These are phyloP conservation scores for Gnomoniopsis smithogilvyi DNA, from an alignment of 2,329 filamentous ascomycete species.

Conservation along the genomic window DNA sequence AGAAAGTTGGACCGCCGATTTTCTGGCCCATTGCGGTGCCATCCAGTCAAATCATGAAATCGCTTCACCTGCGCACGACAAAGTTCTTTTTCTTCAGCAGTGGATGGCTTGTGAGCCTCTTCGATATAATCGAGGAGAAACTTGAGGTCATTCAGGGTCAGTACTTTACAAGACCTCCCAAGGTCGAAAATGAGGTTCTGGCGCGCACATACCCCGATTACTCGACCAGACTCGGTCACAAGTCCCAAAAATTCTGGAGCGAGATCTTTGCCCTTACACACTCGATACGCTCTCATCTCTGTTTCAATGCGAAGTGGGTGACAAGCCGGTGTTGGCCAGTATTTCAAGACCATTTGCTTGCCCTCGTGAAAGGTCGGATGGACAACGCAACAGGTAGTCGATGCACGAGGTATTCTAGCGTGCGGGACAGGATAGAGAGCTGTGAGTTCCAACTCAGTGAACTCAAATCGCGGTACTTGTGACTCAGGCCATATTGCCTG, in stretches of 20 bases:
- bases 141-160: too few species aligned
- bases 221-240: conserved; percentile 10
- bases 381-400: neutral
- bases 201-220: neutral
- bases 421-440: neutral
- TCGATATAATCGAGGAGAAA: conserved; percentile 6
- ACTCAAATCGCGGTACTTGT: conserved; percentile 2
- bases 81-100: neutral
- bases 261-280: neutral
- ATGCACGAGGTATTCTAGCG: neutral
- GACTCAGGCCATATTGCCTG: conserved; percentile 1
- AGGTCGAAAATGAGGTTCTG: too few species aligned
- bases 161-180: too few species aligned
- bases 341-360: conserved; percentile 9
- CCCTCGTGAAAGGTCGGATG: neutral
- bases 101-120: neutral
- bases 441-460: neutral
- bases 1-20: conserved; percentile 9
- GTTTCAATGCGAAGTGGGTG: neutral
- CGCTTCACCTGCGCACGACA: conserved; percentile 3
- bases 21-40: conserved; percentile 4
- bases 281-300: conserved; percentile 15
- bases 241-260: conserved; percentile 9
- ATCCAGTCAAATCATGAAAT: conserved; percentile 6
- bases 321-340: conserved; percentile 7